phyloP scores from a whole-genome alignment of 2,329 filamentous ascomycete species.

The Fusarium drepaniforme region DNA sequence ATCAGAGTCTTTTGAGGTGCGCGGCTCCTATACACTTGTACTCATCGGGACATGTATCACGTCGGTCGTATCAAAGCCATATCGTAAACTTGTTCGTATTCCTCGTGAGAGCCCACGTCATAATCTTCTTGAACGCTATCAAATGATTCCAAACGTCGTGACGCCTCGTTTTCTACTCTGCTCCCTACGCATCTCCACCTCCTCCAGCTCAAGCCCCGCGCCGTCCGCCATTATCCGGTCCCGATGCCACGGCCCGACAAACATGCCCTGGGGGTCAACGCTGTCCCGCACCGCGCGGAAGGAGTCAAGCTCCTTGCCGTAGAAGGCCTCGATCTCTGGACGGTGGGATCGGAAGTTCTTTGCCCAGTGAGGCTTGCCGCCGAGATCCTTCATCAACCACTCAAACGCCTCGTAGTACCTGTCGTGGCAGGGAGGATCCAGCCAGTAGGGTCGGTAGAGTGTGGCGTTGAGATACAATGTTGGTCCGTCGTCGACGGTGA shows the following conservation, averaged over 20 bases:
- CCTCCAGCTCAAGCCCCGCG: constrained; percentile 51
- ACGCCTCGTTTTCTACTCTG: constrained; percentile 43
- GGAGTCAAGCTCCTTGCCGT: constrained; percentile 73
- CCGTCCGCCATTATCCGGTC: constrained; percentile 68
- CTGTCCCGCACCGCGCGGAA: constrained; percentile 78
- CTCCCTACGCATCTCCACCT: constrained; percentile 49
- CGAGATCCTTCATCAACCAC: constrained; percentile 88
- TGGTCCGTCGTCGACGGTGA: constrained; percentile 74
- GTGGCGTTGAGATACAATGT: constrained; percentile 93
- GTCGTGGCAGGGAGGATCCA: constrained; percentile 79
- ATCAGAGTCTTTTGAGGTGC: too few relatives aligned
- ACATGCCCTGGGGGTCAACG: constrained; percentile 86
- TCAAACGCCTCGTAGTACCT: constrained; percentile 93
- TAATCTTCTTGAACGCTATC: constrained; percentile 16
- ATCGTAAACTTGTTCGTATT: background rate
- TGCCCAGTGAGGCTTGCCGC: constrained; percentile 88
- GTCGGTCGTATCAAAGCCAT: background rate
- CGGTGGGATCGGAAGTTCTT: constrained; percentile 83
- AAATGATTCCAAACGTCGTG: constrained; percentile 41
- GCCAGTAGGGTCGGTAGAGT: constrained; percentile 84
- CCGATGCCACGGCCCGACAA: constrained; percentile 91
- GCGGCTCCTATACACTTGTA: background rate
- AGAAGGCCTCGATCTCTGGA: constrained; percentile 74
- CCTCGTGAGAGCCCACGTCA: constrained; percentile 15
- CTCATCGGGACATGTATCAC: background rate